A percentile compares a stretch with the other conserved stretches of the same genome.
phyloP scores from a whole-genome alignment of 2,329 filamentous ascomycete genomes.

The Zymoseptoria passerinii region DNA sequence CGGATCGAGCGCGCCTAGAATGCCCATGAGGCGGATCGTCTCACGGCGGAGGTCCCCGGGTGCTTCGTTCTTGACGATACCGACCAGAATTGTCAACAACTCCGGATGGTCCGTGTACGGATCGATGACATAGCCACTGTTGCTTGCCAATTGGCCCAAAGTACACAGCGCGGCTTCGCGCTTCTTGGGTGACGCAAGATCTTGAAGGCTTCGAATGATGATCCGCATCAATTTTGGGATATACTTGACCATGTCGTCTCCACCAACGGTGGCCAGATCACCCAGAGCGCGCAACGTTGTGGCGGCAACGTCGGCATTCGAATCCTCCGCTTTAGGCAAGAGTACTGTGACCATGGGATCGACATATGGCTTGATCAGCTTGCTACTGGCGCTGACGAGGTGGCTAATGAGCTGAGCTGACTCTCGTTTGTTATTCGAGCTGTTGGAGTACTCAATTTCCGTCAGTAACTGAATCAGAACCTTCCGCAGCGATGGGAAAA shows the following conservation, averaged over 20 bases:
- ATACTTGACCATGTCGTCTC: conserved; percentile 87
- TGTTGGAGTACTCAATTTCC: conserved; percentile 92
- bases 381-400: conserved; percentile 85
- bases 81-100: conserved; percentile 82
- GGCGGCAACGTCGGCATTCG: conserved; percentile 78
- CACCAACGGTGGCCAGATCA: conserved; percentile 86
- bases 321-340: conserved; percentile 82
- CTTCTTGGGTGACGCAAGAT: conserved; percentile 83
- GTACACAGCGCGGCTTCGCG: conserved; percentile 86
- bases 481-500: conserved; percentile 91
- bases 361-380: conserved; percentile 90
- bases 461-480: conserved; percentile 93
- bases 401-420: conserved; percentile 88
- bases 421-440: conserved; percentile 89
- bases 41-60: conserved; percentile 79
- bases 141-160: conserved; percentile 84
- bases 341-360: conserved; percentile 92
- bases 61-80: conserved; percentile 88
- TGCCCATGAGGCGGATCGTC: conserved; percentile 94
- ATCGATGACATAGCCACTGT: conserved; percentile 94
- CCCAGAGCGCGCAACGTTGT: conserved; percentile 94
- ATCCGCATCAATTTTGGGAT: conserved; percentile 90
- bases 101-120: conserved; percentile 94
- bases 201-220: conserved; percentile 87
- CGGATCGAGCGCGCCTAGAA: conserved; percentile 86